phyloP scores from a whole-genome alignment of 805 yeast species.

The Komagataella kurtzmanii region DNA sequence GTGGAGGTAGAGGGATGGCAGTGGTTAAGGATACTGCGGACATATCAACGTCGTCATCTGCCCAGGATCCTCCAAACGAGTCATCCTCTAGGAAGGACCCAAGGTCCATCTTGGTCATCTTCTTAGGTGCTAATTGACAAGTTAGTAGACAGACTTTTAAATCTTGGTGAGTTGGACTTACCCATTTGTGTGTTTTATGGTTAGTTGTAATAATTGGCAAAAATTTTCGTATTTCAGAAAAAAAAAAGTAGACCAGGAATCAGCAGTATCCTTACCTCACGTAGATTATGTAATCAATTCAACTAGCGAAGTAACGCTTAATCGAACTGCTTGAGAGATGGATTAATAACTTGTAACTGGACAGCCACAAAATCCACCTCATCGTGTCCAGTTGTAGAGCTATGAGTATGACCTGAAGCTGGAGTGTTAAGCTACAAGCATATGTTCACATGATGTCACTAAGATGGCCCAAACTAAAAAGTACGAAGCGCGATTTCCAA shows the following conservation, averaged over 20 bases:
- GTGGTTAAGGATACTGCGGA: slow-evolving; percentile 38
- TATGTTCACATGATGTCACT: no score
- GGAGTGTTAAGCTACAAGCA: no score
- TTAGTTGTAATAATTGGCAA: neutral
- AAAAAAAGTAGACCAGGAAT: neutral
- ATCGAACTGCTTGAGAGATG: no score
- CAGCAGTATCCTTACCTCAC: neutral
- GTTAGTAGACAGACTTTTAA: neutral
- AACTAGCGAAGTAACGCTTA: neutral
- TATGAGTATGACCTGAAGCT: no score
- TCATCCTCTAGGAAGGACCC: slow-evolving; percentile 75
- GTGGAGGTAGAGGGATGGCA: slow-evolving; percentile 1
- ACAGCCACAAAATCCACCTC: no score
- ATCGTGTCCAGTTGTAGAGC: no score
- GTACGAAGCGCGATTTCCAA: neutral
- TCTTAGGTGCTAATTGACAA: slow-evolving; percentile 2
- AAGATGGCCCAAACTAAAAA: no score
- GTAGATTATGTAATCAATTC: neutral
- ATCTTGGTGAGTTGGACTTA: neutral
- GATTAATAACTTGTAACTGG: no score
- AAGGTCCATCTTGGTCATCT: slow-evolving; percentile 70
- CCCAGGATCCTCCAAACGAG: slow-evolving; percentile 56
- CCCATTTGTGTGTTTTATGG: neutral
- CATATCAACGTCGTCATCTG: slow-evolving; percentile 82
- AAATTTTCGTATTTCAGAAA: neutral